A percentile compares a stretch with the other conserved stretches of the same genome.
Evolutionary conservation across 2,329 filamentous ascomycete species (phyloP).

Genomic region (Whalleya microplaca): DNA sequence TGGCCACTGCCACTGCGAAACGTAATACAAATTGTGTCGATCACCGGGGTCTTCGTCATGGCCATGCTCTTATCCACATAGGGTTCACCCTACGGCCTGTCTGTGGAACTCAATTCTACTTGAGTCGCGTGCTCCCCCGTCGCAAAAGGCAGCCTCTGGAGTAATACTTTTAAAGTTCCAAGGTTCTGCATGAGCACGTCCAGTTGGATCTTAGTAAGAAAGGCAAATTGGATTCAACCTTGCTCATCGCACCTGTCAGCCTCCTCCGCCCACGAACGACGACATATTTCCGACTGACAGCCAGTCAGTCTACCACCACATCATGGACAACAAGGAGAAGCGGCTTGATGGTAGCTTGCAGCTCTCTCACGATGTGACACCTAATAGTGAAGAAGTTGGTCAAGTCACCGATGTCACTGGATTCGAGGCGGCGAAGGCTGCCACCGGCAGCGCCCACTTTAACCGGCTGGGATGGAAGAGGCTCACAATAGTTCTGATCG

Average conservation of each 20-base stretch:
- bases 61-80: background rate
- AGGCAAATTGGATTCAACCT: background rate
- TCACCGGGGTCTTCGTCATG: background rate
- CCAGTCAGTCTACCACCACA: slow-evolving; percentile 8
- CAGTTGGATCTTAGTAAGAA: background rate
- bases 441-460: slow-evolving; percentile 52
- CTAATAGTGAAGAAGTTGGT: slow-evolving; percentile 33
- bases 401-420: slow-evolving; percentile 44
- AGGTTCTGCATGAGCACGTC: too few species aligned
- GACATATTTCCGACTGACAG: background rate
- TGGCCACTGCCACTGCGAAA: background rate
- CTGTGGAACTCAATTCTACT: background rate
- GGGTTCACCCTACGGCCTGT: background rate
- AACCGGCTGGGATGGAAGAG: slow-evolving; percentile 61
- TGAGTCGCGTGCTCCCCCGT: background rate
- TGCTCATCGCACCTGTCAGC: background rate
- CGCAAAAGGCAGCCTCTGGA: background rate
- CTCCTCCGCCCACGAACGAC: background rate
- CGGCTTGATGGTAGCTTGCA: slow-evolving; percentile 15
- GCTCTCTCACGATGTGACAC: slow-evolving; percentile 16
- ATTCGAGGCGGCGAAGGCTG: slow-evolving; percentile 51
- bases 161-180: background rate
- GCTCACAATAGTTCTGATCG: slow-evolving; percentile 58
- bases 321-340: slow-evolving; percentile 24
- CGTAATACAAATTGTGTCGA: background rate